Base-by-base conservation (phyloP, 2,329 filamentous ascomycete genomes). In the Cyphellophora europaea region DNA sequence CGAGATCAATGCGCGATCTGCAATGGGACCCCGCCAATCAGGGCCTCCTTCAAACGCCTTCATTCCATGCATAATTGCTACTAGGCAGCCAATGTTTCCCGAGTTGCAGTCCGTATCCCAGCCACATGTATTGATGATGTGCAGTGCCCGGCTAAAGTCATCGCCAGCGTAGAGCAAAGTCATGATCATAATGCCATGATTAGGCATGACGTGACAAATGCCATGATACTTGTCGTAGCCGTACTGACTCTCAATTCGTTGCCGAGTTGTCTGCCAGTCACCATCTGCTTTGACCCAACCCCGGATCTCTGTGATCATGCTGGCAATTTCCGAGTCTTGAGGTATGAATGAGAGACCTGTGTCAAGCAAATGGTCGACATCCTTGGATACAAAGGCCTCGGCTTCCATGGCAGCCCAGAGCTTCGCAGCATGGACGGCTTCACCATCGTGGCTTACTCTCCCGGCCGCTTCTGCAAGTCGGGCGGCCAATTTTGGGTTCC, bases 361-460 rank as follows among this genome's bases (percentile, higher is more conserved):
- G 8, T 35, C 33, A 11, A 35, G 23, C 10, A 35, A 13, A 19
- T 35, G 33, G 11, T 30, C 15, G 11, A 16, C 12, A 17, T 35
- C 33, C 3, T 19, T 30, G n/a, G 33, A 35, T 3, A 30, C n/a
- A 17, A 35, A 35, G 6, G 33, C 33, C 12, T 35, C 33, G 3
- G 33, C 33, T 19, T 35, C 33, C 33, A 35, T 35, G 11, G 33
- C 33, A 5, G 33, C 33, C 33, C 33, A 62, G 5, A 62, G 38
- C 42, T 47, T 47, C 2, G 59, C 59, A 2, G 59, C 59, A 33
- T 56, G 39, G 1, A 63, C 56, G 0, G 58, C 44, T 15, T 56
- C 57, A 6, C 59, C 58, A 37, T 62, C 59, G 32, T 63, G 59
- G 37, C 57, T 60, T 2, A 63, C 59, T 2, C 39, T 38, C 2